Conservation (phyloP, 495 filamentous ascomycete genomes). For the Niebla homalea region DNA sequence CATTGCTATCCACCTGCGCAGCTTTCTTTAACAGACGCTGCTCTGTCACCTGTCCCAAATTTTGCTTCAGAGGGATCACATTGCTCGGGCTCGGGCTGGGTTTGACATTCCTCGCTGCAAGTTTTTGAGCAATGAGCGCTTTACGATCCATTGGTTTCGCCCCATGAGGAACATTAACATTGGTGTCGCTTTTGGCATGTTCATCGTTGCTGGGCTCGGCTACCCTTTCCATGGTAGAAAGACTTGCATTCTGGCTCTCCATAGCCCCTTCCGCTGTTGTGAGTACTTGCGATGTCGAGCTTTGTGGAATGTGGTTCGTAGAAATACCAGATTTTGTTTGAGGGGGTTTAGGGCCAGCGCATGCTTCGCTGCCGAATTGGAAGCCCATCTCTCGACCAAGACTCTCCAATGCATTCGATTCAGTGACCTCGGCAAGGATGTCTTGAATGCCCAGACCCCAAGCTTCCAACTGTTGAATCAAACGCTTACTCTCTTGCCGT, state of each 20-base stretch:
- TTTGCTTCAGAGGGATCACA: too few relatives aligned
- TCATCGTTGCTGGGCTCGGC: too few relatives aligned
- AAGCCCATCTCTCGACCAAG: neutral
- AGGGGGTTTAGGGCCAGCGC: neutral
- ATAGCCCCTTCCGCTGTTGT: too few relatives aligned
- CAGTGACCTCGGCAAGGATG: neutral
- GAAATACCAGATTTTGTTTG: neutral
- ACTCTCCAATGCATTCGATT: neutral
- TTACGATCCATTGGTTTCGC: constrained; percentile 54
- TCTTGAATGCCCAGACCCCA: constrained; percentile 1
- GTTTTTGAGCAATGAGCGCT: constrained; percentile 59
- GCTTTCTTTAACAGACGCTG: neutral
- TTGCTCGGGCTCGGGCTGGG: constrained; percentile 9
- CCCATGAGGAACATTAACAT: constrained; percentile 7
- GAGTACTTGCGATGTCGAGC: neutral
- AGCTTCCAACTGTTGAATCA: neutral
- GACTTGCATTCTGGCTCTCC: too few relatives aligned
- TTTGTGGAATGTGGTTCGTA: neutral
- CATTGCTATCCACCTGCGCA: neutral
- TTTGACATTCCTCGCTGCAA: constrained; percentile 45
- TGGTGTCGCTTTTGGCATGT: too few relatives aligned
- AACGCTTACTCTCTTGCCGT: neutral
- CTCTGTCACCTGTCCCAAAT: too few relatives aligned
- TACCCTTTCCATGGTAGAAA: too few relatives aligned
- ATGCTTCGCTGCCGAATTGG: neutral